Evolutionary conservation across 495 filamentous ascomycete genomes (phyloP), one percentile per base, ranked within the genome.

Genomic region (Penicillium coffeae): DNA sequence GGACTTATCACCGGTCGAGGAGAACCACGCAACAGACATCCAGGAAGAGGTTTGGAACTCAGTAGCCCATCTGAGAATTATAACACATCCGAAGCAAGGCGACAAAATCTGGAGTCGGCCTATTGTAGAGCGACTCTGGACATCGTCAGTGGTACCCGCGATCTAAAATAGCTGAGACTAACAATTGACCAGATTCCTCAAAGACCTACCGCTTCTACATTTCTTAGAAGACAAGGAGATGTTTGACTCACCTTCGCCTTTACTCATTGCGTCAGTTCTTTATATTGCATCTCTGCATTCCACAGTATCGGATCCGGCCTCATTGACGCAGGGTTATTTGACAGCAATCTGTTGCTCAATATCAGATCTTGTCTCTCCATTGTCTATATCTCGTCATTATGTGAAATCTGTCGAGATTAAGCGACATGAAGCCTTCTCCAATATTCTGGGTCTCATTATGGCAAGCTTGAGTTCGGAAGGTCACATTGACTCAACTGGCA

Each of bases 361-460:
- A 37, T 51, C 66, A 8, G 60, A 70, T 37, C 42, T 70, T 13
- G 51, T 60, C 5, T 62, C 58, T 8, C 62, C 65, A 18, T 21
- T 10, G 15, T 10, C 39, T 1, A 44, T 18, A 4, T 13, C 30
- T 18, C 25, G 42, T 38, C 20, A 32, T 34, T n/a, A 15, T n/a
- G 8, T 27, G 6, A 2, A n/a, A n/a, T n/a, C n/a, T n/a, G n/a
- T n/a, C n/a, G n/a, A n/a, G n/a, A n/a, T n/a, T n/a, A n/a, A n/a
- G n/a, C n/a, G n/a, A n/a, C n/a, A n/a, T n/a, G 35, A 32, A 49
- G 45, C 21, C 51, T 44, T 9, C 68, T 70, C 42, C 62, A 70
- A 72, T 38, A 68, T 72, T 8, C 60, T 70, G 8, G 69, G 69
- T 10, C 42, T 72, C 4, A 66, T 72, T n/a, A 69, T 72, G 58